These are phyloP conservation scores for Abrus pulchellus DNA, from an alignment of 306 rosid species.

Conservation along the genomic window DNA sequence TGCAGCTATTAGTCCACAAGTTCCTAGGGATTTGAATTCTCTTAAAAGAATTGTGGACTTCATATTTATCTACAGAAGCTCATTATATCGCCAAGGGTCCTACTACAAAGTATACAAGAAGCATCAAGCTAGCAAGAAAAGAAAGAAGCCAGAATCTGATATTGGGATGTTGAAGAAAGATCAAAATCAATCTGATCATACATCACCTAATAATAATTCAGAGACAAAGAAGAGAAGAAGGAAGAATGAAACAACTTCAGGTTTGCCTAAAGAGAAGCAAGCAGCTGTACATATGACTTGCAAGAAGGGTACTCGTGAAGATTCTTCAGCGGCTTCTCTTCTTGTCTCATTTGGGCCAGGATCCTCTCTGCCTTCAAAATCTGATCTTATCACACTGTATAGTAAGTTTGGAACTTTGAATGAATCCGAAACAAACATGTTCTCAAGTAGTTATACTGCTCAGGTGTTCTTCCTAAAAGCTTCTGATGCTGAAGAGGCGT, in stretches of 20 bases:
- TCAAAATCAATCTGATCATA: conserved; percentile 39
- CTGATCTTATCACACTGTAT: conserved; percentile 61
- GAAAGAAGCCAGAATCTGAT: conserved; percentile 60
- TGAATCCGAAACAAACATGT: conserved; percentile 62
- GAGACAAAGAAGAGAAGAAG: conserved; percentile 45
- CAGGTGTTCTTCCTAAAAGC: conserved; percentile 58
- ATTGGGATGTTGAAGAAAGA: conserved; percentile 37
- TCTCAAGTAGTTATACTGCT: conserved; percentile 56
- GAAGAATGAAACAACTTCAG: conserved; percentile 39
- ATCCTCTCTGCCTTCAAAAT: conserved; percentile 67
- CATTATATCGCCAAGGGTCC: conserved; percentile 59
- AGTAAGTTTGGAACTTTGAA: conserved; percentile 65
- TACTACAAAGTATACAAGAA: conserved; percentile 53
- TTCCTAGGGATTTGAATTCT: conserved; percentile 38
- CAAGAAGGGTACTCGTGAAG: conserved; percentile 41
- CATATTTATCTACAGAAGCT: conserved; percentile 59
- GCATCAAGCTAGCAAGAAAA: conserved; percentile 57
- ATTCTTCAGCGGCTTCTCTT: conserved; percentile 54
- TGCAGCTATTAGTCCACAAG: conserved; percentile 55
- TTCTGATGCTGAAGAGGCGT: conserved; percentile 73
- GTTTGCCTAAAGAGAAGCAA: conserved; percentile 38
- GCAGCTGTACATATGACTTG: conserved; percentile 42
- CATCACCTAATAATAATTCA: conserved; percentile 41
- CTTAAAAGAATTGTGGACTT: conserved; percentile 53
- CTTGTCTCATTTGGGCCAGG: conserved; percentile 65